phyloP scores from a whole-genome alignment of 2,329 filamentous ascomycete genomes.

The Tolypocladium tundrense region DNA sequence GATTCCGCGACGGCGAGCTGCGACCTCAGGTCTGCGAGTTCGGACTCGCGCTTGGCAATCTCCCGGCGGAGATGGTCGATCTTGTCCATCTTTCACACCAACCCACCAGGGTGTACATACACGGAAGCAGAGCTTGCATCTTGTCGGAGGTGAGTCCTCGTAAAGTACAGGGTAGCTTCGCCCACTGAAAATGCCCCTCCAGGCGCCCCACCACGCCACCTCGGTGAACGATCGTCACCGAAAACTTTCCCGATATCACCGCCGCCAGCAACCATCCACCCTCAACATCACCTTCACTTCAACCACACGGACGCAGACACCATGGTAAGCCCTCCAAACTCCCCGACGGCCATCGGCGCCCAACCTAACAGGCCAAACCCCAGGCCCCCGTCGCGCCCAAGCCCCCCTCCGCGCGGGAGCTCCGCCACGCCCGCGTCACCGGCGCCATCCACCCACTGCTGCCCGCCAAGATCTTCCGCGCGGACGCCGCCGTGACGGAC shows the following conservation, averaged over 20 bases:
- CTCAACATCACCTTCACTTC: background rate
- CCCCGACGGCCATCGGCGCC: background rate
- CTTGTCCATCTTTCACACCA: conserved; percentile 21
- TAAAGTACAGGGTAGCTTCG: background rate
- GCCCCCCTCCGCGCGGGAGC: conserved; percentile 45
- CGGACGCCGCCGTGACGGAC: conserved; percentile 40
- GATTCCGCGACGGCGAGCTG: conserved; percentile 33
- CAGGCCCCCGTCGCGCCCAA: conserved; percentile 22
- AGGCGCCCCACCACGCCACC: background rate
- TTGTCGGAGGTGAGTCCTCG: background rate
- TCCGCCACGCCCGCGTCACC: conserved; percentile 40
- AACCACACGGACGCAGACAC: background rate
- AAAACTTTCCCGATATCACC: background rate
- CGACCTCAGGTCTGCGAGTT: conserved; percentile 33
- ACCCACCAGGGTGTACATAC: background rate
- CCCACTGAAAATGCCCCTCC: background rate
- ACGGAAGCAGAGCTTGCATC: background rate
- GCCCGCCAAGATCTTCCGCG: conserved; percentile 41
- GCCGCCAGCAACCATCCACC: background rate
- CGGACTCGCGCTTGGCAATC: conserved; percentile 36
- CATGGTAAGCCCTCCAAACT: background rate
- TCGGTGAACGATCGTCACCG: conserved; percentile 7
- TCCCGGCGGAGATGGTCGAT: conserved; percentile 32
- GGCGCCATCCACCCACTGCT: conserved; percentile 38
- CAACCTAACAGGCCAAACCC: background rate